Percentiles rank a stretch among this genome's conserved stretches.
Evolutionary conservation across 805 yeast species (phyloP).

Genomic region (Yamadazyma nakazawae): DNA sequence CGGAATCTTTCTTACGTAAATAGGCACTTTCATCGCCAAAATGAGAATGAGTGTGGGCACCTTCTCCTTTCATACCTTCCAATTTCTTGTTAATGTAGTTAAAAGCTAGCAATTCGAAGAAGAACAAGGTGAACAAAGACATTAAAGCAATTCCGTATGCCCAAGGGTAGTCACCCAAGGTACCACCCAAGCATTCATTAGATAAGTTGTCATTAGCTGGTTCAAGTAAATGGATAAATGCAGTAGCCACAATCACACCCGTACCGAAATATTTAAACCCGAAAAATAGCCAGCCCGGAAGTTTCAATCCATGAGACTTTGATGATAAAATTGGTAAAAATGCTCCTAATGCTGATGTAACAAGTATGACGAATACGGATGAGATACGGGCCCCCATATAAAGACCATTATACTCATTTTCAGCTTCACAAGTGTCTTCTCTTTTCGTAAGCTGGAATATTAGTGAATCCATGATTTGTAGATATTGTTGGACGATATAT

Average conservation of each 20-base stretch:
- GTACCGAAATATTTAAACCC: conserved; percentile 76
- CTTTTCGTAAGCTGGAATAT: conserved; percentile 13
- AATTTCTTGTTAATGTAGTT: conserved; percentile 40
- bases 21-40: conserved; percentile 44
- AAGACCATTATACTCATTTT: conserved; percentile 45
- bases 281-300: conserved; percentile 64
- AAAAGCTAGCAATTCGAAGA: conserved; percentile 50
- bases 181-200: conserved; percentile 60
- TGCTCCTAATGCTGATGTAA: conserved; percentile 52
- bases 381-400: conserved; percentile 52
- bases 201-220: conserved; percentile 64
- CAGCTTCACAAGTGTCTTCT: conserved; percentile 33
- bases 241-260: conserved; percentile 80
- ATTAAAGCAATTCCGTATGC: conserved; percentile 54
- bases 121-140: conserved; percentile 49
- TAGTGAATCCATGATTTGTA: neutral
- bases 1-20: conserved; percentile 20
- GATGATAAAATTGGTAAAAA: conserved; percentile 64
- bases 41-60: conserved; percentile 50
- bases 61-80: conserved; percentile 14
- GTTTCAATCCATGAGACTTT: conserved; percentile 51
- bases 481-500: neutral
- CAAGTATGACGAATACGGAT: conserved; percentile 57
- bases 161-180: conserved; percentile 50
- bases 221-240: conserved; percentile 68